Evolutionary conservation across 1,284 basidiomycete species (phyloP).

Genomic region (Austropuccinia psidii): DNA sequence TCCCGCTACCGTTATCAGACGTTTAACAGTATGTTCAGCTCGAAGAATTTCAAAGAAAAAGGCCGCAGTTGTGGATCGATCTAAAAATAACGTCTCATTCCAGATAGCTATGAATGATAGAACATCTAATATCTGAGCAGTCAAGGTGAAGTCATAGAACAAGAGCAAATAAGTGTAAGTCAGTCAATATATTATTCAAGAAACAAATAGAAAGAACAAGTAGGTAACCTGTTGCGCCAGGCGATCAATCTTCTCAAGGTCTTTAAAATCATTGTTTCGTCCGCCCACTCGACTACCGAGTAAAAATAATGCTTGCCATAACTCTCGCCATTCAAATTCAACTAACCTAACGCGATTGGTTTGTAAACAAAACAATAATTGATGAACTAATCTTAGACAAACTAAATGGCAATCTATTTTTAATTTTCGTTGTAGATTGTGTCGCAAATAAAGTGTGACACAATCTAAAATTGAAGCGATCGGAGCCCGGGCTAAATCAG

Average conservation of each 20-base stretch:
- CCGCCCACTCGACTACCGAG: slow-evolving; percentile 40
- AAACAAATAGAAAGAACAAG: not conserved
- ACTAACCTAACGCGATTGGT: slow-evolving; percentile 2
- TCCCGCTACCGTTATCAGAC: slow-evolving; percentile 40
- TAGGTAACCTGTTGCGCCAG: slow-evolving; percentile 31
- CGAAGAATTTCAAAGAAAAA: slow-evolving; percentile 44
- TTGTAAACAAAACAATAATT: slow-evolving; percentile 27
- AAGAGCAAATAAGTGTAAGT: not conserved
- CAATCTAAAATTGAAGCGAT: slow-evolving; percentile 41
- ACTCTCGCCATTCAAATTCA: slow-evolving; percentile 41
- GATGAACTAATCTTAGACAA: slow-evolving; percentile 20
- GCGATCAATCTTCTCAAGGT: slow-evolving; percentile 3
- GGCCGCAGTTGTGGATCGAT: slow-evolving; percentile 36
- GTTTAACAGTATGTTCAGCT: slow-evolving; percentile 40
- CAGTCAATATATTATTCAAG: not conserved
- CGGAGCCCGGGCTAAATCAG: slow-evolving; percentile 21
- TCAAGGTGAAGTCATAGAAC: not conserved
- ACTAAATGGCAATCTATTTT: slow-evolving; percentile 40
- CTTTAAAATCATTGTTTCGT: slow-evolving; percentile 38
- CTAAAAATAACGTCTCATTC: slow-evolving; percentile 42
- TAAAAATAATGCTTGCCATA: slow-evolving; percentile 41
- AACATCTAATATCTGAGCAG: slow-evolving; percentile 41
- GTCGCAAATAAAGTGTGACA: slow-evolving; percentile 40
- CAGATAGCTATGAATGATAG: slow-evolving; percentile 44
- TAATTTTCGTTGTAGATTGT: slow-evolving; percentile 40